Evolutionary conservation across 306 rosid genomes (phyloP), one percentile per base, ranked within the genome.

Genomic region (Cucurbita maxima): DNA sequence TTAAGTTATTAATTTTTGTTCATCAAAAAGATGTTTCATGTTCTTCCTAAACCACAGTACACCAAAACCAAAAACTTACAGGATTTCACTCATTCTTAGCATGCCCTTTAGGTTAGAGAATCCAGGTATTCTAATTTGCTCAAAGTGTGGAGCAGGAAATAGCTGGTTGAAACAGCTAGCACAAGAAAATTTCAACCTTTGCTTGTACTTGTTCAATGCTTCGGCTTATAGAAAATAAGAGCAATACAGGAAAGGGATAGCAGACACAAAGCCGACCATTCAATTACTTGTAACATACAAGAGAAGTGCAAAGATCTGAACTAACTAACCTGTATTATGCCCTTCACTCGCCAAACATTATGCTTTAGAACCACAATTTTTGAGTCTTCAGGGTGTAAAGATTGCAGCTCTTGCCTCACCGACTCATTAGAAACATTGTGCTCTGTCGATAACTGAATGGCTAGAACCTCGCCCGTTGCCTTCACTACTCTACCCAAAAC

Each of bases 341-440:
- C 96, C 83, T 86, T 92, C 53, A 92, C 97, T 48, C 96, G 88
- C 97, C 97, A 89, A 43, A 89, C 97, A 10, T 88, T 92, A 81
- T 92, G 97, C 88, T 87, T 92, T 82, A 92, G 81, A 71, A 89
- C 96, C 56, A 89, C 97, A 38, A 92, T 76, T 54, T 85, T 85
- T 14, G 96, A 72, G 82, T 92, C 97, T 45, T 89, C 95, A 4
- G 96, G 97, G 78, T 89, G 96, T 83, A 82, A n/a, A 63, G 96
- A 81, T 22, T 83, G 97, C 86, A 89, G 82, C 87, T 92, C 96
- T 80, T 86, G 92, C 78, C 97, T 84, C 55, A 85, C 83, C 37
- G 96, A 85, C 77, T 89, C 97, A 72, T 88, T 81, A 38, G 85
- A 75, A 2, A 86, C 97, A 83, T 88, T 92, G 78, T 92, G 97